Evolutionary conservation across 2,329 filamentous ascomycete genomes (phyloP).

Genomic region (Fonsecaea monophora): DNA sequence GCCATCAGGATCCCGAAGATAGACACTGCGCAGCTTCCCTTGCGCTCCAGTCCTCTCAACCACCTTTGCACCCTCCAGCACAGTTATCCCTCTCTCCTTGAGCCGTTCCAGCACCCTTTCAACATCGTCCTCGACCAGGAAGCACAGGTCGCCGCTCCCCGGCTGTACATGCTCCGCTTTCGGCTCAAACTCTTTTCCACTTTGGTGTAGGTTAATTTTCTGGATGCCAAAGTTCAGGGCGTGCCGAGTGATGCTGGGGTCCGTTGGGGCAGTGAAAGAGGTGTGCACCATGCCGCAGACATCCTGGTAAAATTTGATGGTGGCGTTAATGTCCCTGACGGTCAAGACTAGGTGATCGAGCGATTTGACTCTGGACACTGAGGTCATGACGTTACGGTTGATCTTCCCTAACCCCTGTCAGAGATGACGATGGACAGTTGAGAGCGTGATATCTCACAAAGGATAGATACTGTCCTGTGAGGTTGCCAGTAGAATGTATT

Average conservation of each 20-base stretch:
- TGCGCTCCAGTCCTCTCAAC: conserved; percentile 64
- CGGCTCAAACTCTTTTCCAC: conserved; percentile 65
- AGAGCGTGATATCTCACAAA: neutral
- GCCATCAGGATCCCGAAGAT: conserved; percentile 67
- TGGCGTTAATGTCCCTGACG: conserved; percentile 58
- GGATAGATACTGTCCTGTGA: neutral
- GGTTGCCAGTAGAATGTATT: neutral
- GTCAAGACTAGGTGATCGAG: conserved; percentile 69
- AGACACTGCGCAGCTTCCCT: conserved; percentile 63
- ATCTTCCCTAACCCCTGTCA: neutral
- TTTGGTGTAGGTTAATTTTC: conserved; percentile 68
- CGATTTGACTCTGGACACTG: conserved; percentile 48
- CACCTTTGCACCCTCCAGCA: conserved; percentile 58
- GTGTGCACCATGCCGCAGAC: conserved; percentile 65
- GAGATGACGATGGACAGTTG: neutral
- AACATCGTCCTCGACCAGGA: conserved; percentile 61
- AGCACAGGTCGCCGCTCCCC: conserved; percentile 67
- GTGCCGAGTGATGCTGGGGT: conserved; percentile 51
- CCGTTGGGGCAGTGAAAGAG: conserved; percentile 55
- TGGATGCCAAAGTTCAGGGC: conserved; percentile 64
- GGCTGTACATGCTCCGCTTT: conserved; percentile 62
- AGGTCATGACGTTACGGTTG: conserved; percentile 19
- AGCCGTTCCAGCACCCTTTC: conserved; percentile 55
- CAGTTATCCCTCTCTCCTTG: conserved; percentile 54
- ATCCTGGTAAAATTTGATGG: conserved; percentile 62